Evolutionary conservation across 768 basidiomycete species (phyloP).

Genomic region (Tulasnella sp.): DNA sequence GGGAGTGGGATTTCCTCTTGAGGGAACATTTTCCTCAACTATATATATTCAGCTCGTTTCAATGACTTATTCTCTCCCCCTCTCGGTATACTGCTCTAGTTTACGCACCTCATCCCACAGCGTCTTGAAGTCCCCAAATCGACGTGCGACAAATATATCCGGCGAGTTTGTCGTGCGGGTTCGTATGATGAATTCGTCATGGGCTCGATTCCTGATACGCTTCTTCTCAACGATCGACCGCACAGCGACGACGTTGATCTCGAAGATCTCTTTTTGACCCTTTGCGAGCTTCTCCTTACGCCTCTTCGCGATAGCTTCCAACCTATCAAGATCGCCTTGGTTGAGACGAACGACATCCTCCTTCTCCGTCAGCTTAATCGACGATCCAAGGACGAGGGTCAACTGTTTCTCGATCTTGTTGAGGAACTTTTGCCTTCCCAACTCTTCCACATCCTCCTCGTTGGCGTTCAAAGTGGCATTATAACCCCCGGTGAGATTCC

Average conservation of each 20-base stretch:
- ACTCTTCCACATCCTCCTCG: conserved; percentile 41
- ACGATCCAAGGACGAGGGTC: conserved; percentile 67
- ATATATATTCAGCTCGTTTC: too few relatives aligned
- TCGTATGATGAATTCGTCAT: conserved; percentile 94
- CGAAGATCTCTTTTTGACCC: conserved; percentile 50
- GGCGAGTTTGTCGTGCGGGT: conserved; percentile 61
- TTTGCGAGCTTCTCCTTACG: conserved; percentile 38
- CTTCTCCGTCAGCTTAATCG: conserved; percentile 67
- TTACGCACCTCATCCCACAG: conserved; percentile 66
- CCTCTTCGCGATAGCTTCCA: conserved; percentile 62
- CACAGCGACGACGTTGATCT: conserved; percentile 86
- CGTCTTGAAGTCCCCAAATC: conserved; percentile 92
- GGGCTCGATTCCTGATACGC: conserved; percentile 69
- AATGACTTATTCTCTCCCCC: too few relatives aligned
- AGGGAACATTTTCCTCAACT: conserved; percentile 84
- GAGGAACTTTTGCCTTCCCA: conserved; percentile 56
- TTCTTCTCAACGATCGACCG: conserved; percentile 75
- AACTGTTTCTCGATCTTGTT: conserved; percentile 77
- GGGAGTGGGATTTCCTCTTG: conserved; percentile 71
- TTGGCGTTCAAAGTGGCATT: conserved; percentile 23
- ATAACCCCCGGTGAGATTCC: conserved; percentile 47
- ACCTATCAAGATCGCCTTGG: conserved; percentile 69
- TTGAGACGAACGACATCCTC: conserved; percentile 88
- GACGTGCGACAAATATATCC: conserved; percentile 80
- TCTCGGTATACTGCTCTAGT: too few relatives aligned